These are phyloP conservation scores for Coix lacrymajobi DNA, from an alignment of 176 grass and related monocot genomes.

Conservation along the genomic window DNA sequence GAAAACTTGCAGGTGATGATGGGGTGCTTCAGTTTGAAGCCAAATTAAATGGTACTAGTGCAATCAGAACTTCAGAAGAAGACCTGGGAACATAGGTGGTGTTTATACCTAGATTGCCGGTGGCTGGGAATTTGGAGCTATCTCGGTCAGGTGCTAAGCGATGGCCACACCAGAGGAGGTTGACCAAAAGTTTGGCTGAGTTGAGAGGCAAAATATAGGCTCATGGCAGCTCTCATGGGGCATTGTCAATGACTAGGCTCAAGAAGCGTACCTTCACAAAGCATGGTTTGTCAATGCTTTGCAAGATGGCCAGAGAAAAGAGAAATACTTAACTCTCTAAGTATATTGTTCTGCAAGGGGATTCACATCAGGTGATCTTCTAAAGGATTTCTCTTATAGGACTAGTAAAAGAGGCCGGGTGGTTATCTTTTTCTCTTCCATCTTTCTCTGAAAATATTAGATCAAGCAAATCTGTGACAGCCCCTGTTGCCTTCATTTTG, in stretches of 20 bases:
- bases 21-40: conserved; percentile 70
- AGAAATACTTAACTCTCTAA: not conserved
- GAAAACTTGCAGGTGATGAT: conserved; percentile 29
- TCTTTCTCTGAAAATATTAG: not conserved
- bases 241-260: conserved; percentile 40
- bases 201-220: conserved; percentile 30
- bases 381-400: conserved; percentile 61
- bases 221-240: conserved; percentile 65
- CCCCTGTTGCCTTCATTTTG: too few species aligned
- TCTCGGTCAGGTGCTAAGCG: too few species aligned
- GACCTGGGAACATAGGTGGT: too few species aligned
- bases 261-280: conserved; percentile 49
- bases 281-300: conserved; percentile 43
- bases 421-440: not conserved
- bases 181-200: conserved; percentile 32
- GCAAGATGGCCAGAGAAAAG: not conserved
- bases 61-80: too few species aligned
- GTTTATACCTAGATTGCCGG: conserved; percentile 47
- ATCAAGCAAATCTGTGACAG: not conserved
- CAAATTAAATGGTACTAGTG: conserved; percentile 19
- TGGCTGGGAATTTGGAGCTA: conserved; percentile 53
- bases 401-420: too few species aligned
- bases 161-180: too few species aligned
- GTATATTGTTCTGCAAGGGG: too few species aligned
- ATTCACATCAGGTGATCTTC: conserved; percentile 53